Conservation (phyloP, 2,329 filamentous ascomycete genomes). For the Sclerotinia sclerotiorum region DNA sequence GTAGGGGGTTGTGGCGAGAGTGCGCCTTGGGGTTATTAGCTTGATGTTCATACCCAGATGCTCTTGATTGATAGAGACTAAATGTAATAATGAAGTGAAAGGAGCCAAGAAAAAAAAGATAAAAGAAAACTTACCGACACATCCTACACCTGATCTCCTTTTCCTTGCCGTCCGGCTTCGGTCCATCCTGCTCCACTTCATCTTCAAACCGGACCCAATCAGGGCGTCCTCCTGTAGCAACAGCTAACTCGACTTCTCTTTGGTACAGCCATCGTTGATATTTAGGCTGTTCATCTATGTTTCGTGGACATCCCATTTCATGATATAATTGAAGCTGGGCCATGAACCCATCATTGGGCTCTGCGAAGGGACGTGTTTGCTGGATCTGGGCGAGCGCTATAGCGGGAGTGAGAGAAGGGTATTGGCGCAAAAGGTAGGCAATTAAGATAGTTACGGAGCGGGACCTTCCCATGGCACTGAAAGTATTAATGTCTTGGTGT, state of each 20-base stretch:
- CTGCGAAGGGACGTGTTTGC: constrained; percentile 70
- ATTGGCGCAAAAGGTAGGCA: constrained; percentile 77
- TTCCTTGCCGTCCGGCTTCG: constrained; percentile 28
- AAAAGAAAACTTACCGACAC: constrained; percentile 59
- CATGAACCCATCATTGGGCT: constrained; percentile 92
- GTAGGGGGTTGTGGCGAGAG: constrained; percentile 62
- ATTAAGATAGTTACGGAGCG: constrained; percentile 82
- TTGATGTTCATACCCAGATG: not conserved
- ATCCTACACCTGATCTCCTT: constrained; percentile 81
- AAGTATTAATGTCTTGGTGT: constrained; percentile 25
- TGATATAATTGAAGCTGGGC: constrained; percentile 83
- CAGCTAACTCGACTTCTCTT: constrained; percentile 62
- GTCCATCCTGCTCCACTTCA: constrained; percentile 48
- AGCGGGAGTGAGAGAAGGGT: constrained; percentile 47
- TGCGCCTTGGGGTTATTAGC: constrained; percentile 41
- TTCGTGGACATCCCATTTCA: constrained; percentile 75
- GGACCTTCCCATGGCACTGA: constrained; percentile 93
- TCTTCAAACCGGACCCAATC: constrained; percentile 80
- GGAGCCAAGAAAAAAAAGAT: not conserved
- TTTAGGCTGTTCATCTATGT: constrained; percentile 65
- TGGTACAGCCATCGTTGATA: constrained; percentile 81
- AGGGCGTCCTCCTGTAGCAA: constrained; percentile 76
- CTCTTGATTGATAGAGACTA: not conserved
- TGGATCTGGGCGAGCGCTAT: constrained; percentile 70
- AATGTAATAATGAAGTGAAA: not conserved